These are phyloP conservation scores for Syncephalastrum monosporum DNA, from an alignment of 371 early-diverging fungal species.

Conservation along the genomic window DNA sequence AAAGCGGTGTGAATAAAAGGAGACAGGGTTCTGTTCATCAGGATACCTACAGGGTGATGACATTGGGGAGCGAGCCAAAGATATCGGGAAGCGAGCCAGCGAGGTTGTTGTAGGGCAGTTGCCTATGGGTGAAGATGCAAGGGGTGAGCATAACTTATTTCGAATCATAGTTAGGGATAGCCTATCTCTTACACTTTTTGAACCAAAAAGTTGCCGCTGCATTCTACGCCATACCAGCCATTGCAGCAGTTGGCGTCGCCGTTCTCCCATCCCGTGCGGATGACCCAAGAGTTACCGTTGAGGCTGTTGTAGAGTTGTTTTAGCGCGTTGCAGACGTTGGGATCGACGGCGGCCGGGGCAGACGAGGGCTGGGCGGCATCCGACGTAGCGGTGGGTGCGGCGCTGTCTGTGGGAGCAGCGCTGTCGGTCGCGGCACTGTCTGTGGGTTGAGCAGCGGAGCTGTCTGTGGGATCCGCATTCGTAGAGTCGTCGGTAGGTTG, in stretches of 20 bases:
- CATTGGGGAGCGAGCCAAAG: constrained; percentile 34
- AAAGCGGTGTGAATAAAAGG: constrained; percentile 2
- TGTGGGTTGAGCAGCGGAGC: not conserved
- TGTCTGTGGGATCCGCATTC: no score
- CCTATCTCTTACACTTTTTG: constrained; percentile 32
- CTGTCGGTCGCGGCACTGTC: not conserved
- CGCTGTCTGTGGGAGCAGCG: not conserved
- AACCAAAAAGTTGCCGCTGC: constrained; percentile 33
- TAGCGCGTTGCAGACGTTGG: constrained; percentile 28
- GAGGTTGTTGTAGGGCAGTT: constrained; percentile 46
- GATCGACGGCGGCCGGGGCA: constrained; percentile 4
- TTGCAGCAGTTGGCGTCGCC: constrained; percentile 37
- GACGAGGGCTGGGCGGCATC: not conserved
- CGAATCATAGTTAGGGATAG: no score
- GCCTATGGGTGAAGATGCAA: constrained; percentile 17
- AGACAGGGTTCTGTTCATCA: no score
- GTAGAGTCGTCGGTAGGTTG: not conserved
- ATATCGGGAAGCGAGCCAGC: constrained; percentile 48
- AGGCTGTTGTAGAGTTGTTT: constrained; percentile 30
- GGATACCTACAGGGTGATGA: constrained; percentile 41
- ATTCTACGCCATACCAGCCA: constrained; percentile 40
- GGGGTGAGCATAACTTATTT: no score
- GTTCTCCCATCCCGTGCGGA: constrained; percentile 39
- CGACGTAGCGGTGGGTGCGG: not conserved
- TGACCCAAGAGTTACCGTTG: constrained; percentile 37